These are phyloP conservation scores for Thelonectria blattea DNA, from an alignment of 2,329 filamentous ascomycete species.

Conservation along the genomic window DNA sequence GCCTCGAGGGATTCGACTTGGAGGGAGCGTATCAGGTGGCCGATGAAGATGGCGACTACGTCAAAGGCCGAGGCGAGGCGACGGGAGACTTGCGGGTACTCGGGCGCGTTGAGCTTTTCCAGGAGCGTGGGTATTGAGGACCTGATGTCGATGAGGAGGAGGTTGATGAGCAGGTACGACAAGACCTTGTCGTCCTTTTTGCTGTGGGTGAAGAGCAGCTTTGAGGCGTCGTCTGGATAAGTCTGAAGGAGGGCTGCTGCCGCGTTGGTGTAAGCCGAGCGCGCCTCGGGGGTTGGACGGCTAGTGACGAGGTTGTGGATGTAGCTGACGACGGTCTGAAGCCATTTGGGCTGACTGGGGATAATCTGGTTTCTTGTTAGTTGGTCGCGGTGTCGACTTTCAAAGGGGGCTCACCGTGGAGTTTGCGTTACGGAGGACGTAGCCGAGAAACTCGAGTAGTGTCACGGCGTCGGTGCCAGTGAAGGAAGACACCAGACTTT, in stretches of 20 bases:
- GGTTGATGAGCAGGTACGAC: conserved; percentile 67
- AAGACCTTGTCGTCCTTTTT: conserved; percentile 57
- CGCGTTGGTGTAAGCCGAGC: conserved; percentile 65
- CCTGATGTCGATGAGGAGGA: conserved; percentile 70
- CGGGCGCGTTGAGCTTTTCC: conserved; percentile 59
- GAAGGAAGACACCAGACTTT: conserved; percentile 58
- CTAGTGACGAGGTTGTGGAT: conserved; percentile 61
- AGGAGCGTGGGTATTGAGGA: conserved; percentile 67
- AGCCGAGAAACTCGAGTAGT: conserved; percentile 62
- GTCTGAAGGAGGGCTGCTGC: conserved; percentile 62
- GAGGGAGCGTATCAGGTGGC: conserved; percentile 60
- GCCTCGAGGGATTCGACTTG: conserved; percentile 52
- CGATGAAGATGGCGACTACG: conserved; percentile 65
- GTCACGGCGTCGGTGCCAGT: conserved; percentile 66
- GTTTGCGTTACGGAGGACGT: conserved; percentile 56
- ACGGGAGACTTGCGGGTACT: conserved; percentile 57
- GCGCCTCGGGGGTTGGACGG: conserved; percentile 60
- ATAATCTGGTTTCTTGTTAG: conserved; percentile 48
- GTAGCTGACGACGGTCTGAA: conserved; percentile 52
- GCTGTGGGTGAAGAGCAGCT: conserved; percentile 59
- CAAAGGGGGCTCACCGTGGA: conserved; percentile 49
- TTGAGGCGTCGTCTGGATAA: conserved; percentile 55
- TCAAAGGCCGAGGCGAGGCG: conserved; percentile 68
- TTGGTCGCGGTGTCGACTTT: background rate
- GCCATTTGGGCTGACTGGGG: conserved; percentile 59